Conservation (phyloP, 2,329 filamentous ascomycete species). For the Ceratocystis harringtonii region DNA sequence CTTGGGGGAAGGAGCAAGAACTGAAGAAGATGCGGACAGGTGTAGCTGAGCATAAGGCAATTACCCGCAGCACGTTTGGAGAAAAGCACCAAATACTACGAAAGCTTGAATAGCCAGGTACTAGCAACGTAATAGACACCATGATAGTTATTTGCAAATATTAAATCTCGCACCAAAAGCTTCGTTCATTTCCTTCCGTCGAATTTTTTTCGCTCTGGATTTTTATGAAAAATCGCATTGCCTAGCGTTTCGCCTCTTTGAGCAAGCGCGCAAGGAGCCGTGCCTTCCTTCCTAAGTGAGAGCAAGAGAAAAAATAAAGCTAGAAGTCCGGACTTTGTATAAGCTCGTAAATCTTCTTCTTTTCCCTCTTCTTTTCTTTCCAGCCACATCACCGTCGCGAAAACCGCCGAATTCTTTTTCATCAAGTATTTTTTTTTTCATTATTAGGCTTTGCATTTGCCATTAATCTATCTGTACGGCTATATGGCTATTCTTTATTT, state of each 20-base stretch:
- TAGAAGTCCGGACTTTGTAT: neutral
- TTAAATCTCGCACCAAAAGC: too few species aligned
- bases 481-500: too few species aligned
- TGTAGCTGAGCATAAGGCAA: neutral
- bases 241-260: slow-evolving; percentile 1
- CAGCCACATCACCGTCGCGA: neutral
- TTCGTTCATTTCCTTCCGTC: too few species aligned
- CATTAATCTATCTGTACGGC: too few species aligned
- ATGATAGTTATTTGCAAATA: too few species aligned
- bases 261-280: slow-evolving; percentile 6
- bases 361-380: slow-evolving; percentile 19
- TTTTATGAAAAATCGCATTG: slow-evolving; percentile 1
- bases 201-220: neutral
- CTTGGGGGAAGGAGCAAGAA: neutral
- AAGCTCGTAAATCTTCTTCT: slow-evolving; percentile 4
- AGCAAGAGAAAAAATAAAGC: slow-evolving; percentile 4
- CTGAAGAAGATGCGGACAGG: neutral
- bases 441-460: too few species aligned
- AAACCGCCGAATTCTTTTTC: neutral
- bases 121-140: too few species aligned
- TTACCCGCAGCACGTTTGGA: neutral
- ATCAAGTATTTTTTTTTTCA: neutral
- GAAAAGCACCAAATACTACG: neutral
- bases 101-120: too few species aligned
- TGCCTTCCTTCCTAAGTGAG: slow-evolving; percentile 5